Evolutionary conservation across 495 filamentous ascomycete genomes (phyloP).

Genomic region (Elasticomyces elasticus): DNA sequence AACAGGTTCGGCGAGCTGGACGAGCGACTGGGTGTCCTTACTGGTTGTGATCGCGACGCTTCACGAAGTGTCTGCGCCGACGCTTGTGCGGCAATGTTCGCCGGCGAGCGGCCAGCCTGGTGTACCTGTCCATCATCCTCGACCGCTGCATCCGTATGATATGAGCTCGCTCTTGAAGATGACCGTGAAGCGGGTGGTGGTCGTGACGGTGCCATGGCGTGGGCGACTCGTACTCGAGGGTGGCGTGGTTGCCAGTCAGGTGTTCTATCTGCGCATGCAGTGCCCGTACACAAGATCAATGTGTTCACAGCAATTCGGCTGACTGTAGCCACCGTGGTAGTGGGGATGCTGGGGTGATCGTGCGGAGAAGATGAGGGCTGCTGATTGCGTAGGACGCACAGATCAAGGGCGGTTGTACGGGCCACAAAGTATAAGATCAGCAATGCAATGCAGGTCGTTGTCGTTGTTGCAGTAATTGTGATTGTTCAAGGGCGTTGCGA

Average conservation of each 20-base stretch:
- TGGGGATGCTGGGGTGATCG: too few species aligned
- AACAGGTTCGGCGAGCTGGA: constrained; percentile 10
- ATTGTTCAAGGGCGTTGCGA: too few species aligned
- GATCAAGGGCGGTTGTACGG: too few species aligned
- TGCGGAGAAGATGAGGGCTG: too few species aligned
- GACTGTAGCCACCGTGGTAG: too few species aligned
- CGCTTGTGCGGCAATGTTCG: constrained; percentile 15
- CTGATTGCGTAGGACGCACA: too few species aligned
- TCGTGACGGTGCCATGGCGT: constrained; percentile 5
- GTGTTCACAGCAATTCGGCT: too few species aligned
- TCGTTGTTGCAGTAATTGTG: too few species aligned
- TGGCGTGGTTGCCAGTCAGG: not conserved
- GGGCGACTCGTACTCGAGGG: not conserved
- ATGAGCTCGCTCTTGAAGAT: constrained; percentile 8
- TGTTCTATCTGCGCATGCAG: not conserved
- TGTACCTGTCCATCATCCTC: not conserved
- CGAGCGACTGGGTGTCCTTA: not conserved
- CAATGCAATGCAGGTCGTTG: too few species aligned
- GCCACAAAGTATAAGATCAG: too few species aligned
- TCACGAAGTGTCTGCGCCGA: constrained; percentile 20
- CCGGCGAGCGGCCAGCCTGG: constrained; percentile 13
- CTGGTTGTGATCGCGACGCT: constrained; percentile 6
- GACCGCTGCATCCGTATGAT: not conserved
- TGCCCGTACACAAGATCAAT: not conserved
- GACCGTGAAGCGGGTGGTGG: constrained; percentile 5